phyloP scores from a whole-genome alignment of 208 protist species.

The Histomonas meleagridis region DNA sequence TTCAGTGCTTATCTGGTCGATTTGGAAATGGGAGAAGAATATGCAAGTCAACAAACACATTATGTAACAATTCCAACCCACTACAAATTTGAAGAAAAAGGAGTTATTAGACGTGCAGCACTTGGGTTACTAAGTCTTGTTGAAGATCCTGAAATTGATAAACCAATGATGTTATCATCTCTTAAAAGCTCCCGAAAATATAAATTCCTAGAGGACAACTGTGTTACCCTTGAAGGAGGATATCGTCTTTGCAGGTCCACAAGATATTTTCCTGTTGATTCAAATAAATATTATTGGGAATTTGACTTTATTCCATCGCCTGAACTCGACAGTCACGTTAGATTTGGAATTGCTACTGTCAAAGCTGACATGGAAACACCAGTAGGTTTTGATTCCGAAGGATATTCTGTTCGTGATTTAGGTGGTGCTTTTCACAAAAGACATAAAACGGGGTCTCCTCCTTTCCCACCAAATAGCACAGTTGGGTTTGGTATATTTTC shows the following conservation, averaged over 20 bases:
- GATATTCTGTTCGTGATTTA: neutral
- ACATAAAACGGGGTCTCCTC: neutral
- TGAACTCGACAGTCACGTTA: neutral
- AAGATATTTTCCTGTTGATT: neutral
- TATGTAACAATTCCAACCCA: too few species aligned
- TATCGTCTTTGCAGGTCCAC: neutral
- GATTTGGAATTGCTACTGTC: neutral
- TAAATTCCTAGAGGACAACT: neutral
- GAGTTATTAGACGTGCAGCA: neutral
- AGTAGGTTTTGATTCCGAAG: neutral
- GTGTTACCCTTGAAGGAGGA: neutral
- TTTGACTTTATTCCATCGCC: neutral
- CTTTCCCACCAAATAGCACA: neutral
- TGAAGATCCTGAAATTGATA: neutral
- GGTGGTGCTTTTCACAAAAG: neutral
- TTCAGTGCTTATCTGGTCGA: too few species aligned
- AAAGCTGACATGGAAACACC: conserved; percentile 27
- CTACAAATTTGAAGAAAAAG: neutral
- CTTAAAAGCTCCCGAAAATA: neutral
- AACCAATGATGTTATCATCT: neutral
- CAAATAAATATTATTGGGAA: neutral
- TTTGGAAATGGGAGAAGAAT: too few species aligned
- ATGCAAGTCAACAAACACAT: too few species aligned
- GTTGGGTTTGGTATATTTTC: neutral
- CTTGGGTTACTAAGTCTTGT: neutral